Conservation (phyloP, 306 rosid species). For the Albizia julibrissin region DNA sequence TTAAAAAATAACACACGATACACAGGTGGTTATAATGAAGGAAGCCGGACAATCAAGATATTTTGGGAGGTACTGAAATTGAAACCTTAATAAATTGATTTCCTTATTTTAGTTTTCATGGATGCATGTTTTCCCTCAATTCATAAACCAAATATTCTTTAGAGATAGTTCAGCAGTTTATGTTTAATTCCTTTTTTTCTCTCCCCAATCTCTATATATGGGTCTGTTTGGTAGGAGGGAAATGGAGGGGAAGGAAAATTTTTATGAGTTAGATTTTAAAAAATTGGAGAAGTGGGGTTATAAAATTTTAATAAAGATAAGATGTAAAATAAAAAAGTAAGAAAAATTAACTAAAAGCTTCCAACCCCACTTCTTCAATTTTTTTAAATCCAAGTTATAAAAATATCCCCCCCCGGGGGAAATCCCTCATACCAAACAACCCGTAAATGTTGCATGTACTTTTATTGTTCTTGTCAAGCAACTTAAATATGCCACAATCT, state of each 20-base stretch:
- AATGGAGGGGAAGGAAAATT: too few species aligned
- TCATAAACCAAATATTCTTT: neutral
- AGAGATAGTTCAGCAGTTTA: neutral
- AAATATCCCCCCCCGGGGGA: too few species aligned
- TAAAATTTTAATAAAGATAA: too few species aligned
- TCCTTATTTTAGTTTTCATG: neutral
- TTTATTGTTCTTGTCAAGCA: slow-evolving; percentile 1
- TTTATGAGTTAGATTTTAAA: too few species aligned
- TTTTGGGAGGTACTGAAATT: slow-evolving; percentile 88
- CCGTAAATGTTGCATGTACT: slow-evolving; percentile 18
- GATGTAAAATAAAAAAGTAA: too few species aligned
- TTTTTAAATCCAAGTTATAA: too few species aligned
- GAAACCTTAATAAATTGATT: slow-evolving; percentile 12
- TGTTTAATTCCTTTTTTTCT: neutral
- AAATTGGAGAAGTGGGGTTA: too few species aligned
- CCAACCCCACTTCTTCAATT: too few species aligned
- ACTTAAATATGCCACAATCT: neutral
- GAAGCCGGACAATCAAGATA: slow-evolving; percentile 78
- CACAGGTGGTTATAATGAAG: slow-evolving; percentile 89
- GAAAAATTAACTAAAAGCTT: too few species aligned
- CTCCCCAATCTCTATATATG: neutral
- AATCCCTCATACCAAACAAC: too few species aligned
- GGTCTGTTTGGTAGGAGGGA: too few species aligned
- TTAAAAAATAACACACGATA: slow-evolving; percentile 81
- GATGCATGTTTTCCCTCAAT: slow-evolving; percentile 8